A percentile compares a stretch with the other conserved stretches of the same genome.
Conservation (phyloP, 768 basidiomycete species). For the Suillus americanus region DNA sequence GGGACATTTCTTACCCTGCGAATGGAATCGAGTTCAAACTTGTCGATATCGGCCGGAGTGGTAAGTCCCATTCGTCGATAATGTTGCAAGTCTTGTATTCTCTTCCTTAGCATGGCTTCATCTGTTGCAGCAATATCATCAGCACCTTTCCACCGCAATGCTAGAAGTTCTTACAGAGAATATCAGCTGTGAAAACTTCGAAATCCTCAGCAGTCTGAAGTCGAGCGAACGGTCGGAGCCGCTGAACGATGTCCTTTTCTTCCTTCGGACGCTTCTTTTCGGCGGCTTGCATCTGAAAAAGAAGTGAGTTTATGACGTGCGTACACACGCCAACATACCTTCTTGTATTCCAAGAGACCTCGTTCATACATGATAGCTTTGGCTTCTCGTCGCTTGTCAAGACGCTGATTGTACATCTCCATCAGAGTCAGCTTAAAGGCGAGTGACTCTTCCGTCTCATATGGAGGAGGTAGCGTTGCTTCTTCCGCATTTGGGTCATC, state of each 20-base stretch:
- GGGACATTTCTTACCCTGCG: conserved; percentile 57
- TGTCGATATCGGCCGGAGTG: conserved; percentile 85
- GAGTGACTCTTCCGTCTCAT: conserved; percentile 82
- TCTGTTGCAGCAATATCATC: conserved; percentile 45
- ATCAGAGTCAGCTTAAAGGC: conserved; percentile 85
- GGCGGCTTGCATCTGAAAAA: conserved; percentile 74
- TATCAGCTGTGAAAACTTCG: conserved; percentile 83
- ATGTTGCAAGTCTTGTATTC: conserved; percentile 88
- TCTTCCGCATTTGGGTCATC: conserved; percentile 65
- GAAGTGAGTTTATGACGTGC: conserved; percentile 10
- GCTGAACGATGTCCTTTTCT: conserved; percentile 86
- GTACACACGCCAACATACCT: conserved; percentile 51
- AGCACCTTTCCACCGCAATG: background rate
- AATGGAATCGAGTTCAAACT: conserved; percentile 73
- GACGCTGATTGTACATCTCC: conserved; percentile 88
- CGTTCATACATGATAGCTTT: conserved; percentile 92
- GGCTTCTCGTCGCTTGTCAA: conserved; percentile 80
- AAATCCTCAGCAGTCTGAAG: conserved; percentile 91
- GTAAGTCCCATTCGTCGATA: conserved; percentile 86
- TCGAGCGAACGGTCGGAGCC: conserved; percentile 87
- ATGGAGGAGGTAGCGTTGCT: conserved; percentile 67
- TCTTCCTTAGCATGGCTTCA: conserved; percentile 82
- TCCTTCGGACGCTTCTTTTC: conserved; percentile 92
- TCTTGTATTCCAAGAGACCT: conserved; percentile 90
- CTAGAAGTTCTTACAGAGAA: conserved; percentile 69